These are phyloP conservation scores for Suillus luteus DNA, from an alignment of 768 basidiomycete genomes.

Conservation along the genomic window DNA sequence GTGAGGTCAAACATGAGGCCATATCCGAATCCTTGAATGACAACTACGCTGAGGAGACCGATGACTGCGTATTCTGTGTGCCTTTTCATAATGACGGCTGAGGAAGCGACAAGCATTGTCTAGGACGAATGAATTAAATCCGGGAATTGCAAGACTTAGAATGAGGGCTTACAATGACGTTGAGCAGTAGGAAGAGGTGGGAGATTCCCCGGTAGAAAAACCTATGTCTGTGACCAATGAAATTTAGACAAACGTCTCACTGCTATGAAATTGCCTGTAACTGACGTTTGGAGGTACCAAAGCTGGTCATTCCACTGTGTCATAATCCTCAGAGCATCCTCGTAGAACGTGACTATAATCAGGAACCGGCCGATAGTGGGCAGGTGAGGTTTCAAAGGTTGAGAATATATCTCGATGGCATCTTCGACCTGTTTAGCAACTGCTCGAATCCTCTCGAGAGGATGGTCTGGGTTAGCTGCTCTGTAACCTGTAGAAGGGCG, in stretches of 20 bases:
- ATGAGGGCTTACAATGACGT: slow-evolving; percentile 77
- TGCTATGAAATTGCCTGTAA: slow-evolving; percentile 15
- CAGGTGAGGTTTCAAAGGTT: slow-evolving; percentile 91
- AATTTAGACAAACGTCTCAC: slow-evolving; percentile 14
- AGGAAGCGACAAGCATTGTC: slow-evolving; percentile 88
- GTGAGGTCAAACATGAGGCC: slow-evolving; percentile 99
- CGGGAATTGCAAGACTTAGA: not conserved
- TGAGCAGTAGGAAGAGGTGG: slow-evolving; percentile 88
- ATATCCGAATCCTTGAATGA: slow-evolving; percentile 97
- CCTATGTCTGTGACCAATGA: slow-evolving; percentile 66
- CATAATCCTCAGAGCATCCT: slow-evolving; percentile 91
- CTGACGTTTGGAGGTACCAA: slow-evolving; percentile 96
- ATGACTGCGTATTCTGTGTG: slow-evolving; percentile 88
- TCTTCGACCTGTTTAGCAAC: slow-evolving; percentile 85
- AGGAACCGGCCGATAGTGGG: slow-evolving; percentile 95
- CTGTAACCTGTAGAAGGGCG: slow-evolving; percentile 71
- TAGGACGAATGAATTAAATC: slow-evolving; percentile 32
- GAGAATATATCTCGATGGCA: slow-evolving; percentile 86
- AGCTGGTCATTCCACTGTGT: slow-evolving; percentile 97
- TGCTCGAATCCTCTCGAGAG: slow-evolving; percentile 72
- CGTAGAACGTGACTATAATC: slow-evolving; percentile 97
- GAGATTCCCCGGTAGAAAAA: slow-evolving; percentile 95
- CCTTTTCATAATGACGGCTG: slow-evolving; percentile 82
- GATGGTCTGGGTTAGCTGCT: slow-evolving; percentile 80
- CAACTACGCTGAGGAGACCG: slow-evolving; percentile 87